A percentile compares a stretch with the other conserved stretches of the same genome.
These are phyloP conservation scores for Rhytidiadelphus loreus DNA, from an alignment of 225 moss, liverwort and hornwort genomes.

Conservation along the genomic window DNA sequence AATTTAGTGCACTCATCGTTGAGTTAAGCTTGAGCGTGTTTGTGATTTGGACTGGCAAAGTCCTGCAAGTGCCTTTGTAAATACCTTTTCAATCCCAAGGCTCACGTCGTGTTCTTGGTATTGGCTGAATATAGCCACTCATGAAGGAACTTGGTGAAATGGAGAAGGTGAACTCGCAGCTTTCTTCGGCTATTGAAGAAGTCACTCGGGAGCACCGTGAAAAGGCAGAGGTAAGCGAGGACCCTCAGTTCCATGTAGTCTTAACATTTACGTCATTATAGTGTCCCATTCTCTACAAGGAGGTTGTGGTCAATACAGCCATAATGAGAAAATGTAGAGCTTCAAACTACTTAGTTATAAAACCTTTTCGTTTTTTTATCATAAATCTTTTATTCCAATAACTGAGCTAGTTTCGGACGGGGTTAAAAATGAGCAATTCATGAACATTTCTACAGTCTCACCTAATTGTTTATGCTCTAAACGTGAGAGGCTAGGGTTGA, in stretches of 20 bases:
- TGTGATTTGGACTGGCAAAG: neutral
- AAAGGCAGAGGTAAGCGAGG: constrained; percentile 67
- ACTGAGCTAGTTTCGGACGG: neutral
- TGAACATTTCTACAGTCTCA: neutral
- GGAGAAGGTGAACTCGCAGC: constrained; percentile 96
- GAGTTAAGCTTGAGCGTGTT: neutral
- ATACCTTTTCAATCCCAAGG: neutral
- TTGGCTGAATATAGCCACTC: constrained; percentile 40
- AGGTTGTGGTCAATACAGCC: neutral
- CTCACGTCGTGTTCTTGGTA: neutral
- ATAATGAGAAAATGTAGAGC: neutral
- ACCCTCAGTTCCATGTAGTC: neutral
- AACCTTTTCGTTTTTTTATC: neutral
- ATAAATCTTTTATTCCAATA: neutral
- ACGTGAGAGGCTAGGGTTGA: neutral
- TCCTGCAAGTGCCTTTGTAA: neutral
- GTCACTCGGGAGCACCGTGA: constrained; percentile 97
- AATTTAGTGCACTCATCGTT: neutral
- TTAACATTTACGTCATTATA: neutral
- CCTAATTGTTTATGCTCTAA: neutral
- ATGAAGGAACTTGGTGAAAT: constrained; percentile 97
- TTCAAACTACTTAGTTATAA: neutral
- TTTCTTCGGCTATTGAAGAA: constrained; percentile 90
- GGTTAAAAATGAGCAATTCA: neutral
- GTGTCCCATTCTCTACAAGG: neutral